These are phyloP conservation scores for Aspergillus quadricinctus DNA, from an alignment of 2,329 filamentous ascomycete genomes.

Conservation along the genomic window DNA sequence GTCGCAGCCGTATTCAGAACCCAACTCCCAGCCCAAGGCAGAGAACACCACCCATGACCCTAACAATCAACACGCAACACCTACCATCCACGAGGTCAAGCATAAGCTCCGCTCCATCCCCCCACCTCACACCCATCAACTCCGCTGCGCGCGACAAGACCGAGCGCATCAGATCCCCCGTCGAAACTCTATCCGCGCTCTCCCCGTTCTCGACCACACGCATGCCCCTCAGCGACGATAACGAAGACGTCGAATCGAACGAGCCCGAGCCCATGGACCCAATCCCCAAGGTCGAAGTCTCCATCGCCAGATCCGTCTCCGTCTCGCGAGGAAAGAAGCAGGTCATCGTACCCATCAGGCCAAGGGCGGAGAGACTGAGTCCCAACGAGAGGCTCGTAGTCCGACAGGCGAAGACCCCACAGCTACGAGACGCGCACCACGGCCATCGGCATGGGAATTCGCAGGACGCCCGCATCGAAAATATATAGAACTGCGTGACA, in stretches of 20 bases:
- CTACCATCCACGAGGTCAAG: constrained; percentile 11
- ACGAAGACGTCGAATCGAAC: constrained; percentile 5
- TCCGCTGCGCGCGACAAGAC: constrained; percentile 7
- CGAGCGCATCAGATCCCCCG: constrained; percentile 14
- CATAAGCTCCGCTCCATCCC: constrained; percentile 9
- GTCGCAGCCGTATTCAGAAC: not conserved
- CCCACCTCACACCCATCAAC: constrained; percentile 12
- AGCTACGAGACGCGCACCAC: constrained; percentile 23
- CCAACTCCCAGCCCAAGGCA: not conserved
- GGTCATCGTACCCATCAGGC: constrained; percentile 33
- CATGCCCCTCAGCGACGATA: constrained; percentile 14
- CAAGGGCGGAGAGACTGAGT: constrained; percentile 19
- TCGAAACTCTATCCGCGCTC: constrained; percentile 6
- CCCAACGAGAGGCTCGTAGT: constrained; percentile 27
- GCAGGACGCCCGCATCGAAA: constrained; percentile 31
- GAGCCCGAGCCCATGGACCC: constrained; percentile 7
- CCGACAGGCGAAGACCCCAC: constrained; percentile 24
- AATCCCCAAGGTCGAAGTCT: constrained; percentile 29
- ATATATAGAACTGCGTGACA: constrained; percentile 8
- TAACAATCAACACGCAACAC: constrained; percentile 13
- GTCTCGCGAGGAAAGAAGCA: constrained; percentile 32
- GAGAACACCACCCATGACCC: constrained; percentile 1
- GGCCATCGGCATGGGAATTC: constrained; percentile 30
- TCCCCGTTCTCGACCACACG: constrained; percentile 14
- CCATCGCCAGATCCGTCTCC: constrained; percentile 37